Evolutionary conservation across 768 basidiomycete species (phyloP).

Genomic region (Galerina marginata): DNA sequence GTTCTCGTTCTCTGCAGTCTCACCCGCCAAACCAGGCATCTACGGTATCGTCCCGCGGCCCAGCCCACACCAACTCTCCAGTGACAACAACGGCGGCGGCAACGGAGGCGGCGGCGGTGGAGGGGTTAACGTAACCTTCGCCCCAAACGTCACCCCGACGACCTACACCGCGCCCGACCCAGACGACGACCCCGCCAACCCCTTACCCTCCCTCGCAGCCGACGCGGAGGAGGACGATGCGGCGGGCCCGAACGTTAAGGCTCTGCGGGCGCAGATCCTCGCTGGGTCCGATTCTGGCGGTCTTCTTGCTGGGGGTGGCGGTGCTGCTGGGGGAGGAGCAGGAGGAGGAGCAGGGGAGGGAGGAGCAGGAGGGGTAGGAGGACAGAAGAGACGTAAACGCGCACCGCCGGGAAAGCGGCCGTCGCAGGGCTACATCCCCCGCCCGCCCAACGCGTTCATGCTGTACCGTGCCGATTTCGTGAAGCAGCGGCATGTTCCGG

Average conservation of each 20-base stretch:
- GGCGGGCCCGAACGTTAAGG: constrained; percentile 4
- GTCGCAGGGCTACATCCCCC: constrained; percentile 67
- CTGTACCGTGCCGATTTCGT: constrained; percentile 85
- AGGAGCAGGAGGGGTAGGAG: too few species aligned
- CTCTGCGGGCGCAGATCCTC: constrained; percentile 18
- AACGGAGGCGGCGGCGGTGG: too few species aligned
- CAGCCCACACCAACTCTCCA: too few species aligned
- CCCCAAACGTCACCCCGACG: constrained; percentile 34
- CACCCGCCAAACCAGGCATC: constrained; percentile 32
- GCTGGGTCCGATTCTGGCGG: constrained; percentile 24
- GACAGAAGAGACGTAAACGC: constrained; percentile 20
- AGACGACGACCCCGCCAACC: constrained; percentile 16
- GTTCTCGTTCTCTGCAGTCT: constrained; percentile 12
- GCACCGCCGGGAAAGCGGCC: constrained; percentile 24
- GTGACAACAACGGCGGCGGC: too few species aligned
- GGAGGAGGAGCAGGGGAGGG: too few species aligned
- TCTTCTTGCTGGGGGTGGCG: neutral
- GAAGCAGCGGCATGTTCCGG: constrained; percentile 77
- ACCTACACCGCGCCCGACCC: constrained; percentile 27
- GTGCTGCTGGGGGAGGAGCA: too few species aligned
- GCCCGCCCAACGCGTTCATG: constrained; percentile 87
- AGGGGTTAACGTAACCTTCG: constrained; percentile 25
- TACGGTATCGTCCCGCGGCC: constrained; percentile 29
- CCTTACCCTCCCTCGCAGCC: neutral
- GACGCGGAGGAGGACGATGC: neutral